Conservation (phyloP, 2,329 filamentous ascomycete species). For the Pseudopithomyces chartarum region DNA sequence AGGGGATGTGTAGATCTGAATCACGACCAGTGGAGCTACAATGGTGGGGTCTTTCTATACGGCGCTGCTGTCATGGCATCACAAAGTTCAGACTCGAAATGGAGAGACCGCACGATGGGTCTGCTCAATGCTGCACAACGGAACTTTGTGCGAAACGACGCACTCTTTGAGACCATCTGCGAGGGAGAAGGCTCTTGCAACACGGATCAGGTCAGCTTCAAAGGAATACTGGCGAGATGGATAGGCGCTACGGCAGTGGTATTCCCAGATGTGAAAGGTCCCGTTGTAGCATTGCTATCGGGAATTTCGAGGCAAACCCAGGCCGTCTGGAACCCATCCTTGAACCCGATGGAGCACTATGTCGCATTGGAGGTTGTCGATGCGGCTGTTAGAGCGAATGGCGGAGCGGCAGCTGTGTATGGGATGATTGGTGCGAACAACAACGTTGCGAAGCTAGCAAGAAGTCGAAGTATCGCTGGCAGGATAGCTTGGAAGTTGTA, state of each 20-base stretch:
- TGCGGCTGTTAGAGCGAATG: constrained; percentile 22
- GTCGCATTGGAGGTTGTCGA: constrained; percentile 22
- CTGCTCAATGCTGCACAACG: constrained; percentile 37
- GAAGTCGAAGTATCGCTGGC: constrained; percentile 16
- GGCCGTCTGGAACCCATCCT: constrained; percentile 5
- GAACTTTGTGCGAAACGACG: constrained; percentile 27
- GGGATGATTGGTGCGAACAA: constrained; percentile 21
- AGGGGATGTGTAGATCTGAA: constrained; percentile 47
- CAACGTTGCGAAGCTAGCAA: background rate
- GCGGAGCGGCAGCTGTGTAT: constrained; percentile 16
- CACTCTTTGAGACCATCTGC: constrained; percentile 64
- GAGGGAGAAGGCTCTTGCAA: constrained; percentile 63
- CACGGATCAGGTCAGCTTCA: constrained; percentile 73
- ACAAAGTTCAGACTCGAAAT: constrained; percentile 23
- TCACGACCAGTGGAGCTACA: constrained; percentile 53
- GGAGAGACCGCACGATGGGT: constrained; percentile 36
- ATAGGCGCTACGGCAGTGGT: constrained; percentile 28
- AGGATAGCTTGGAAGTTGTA: constrained; percentile 11
- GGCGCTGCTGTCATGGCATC: constrained; percentile 42
- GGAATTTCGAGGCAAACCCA: constrained; percentile 5
- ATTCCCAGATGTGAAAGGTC: constrained; percentile 22
- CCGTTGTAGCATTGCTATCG: constrained; percentile 10
- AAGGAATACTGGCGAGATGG: constrained; percentile 46
- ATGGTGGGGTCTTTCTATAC: constrained; percentile 61
- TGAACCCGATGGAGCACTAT: constrained; percentile 21